Percentiles rank a stretch among this genome's conserved stretches.
phyloP scores from a whole-genome alignment of 1,284 basidiomycete genomes.

The Ganoderma leucocontextum region DNA sequence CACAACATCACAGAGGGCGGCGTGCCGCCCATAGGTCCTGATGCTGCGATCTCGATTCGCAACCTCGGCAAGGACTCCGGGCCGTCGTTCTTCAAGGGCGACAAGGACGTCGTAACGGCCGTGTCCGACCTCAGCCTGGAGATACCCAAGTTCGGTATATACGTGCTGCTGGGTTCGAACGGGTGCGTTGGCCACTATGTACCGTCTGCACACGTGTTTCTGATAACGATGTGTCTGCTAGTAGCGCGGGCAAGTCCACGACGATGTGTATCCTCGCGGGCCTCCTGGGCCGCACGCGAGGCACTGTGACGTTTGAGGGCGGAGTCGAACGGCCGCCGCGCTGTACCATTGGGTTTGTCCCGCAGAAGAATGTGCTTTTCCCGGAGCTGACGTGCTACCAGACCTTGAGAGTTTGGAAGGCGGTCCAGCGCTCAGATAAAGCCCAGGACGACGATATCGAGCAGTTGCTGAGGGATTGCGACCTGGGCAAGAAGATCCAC shows the following conservation, averaged over 20 bases:
- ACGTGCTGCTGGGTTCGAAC: constrained; percentile 78
- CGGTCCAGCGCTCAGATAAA: constrained; percentile 70
- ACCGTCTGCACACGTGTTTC: not conserved
- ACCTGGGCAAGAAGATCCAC: constrained; percentile 72
- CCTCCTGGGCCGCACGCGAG: constrained; percentile 64
- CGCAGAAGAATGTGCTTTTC: constrained; percentile 86
- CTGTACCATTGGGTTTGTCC: constrained; percentile 78
- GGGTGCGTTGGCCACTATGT: constrained; percentile 56
- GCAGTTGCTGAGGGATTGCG: constrained; percentile 73
- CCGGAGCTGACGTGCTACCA: constrained; percentile 79
- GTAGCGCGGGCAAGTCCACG: constrained; percentile 84
- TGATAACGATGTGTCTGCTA: constrained; percentile 40
- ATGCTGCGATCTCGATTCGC: constrained; percentile 65
- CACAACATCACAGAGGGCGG: constrained; percentile 27
- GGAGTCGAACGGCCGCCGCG: constrained; percentile 58
- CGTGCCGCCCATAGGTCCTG: constrained; percentile 44
- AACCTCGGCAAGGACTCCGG: constrained; percentile 67
- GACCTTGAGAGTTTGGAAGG: constrained; percentile 77
- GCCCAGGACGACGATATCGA: constrained; percentile 59
- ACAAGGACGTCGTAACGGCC: constrained; percentile 59
- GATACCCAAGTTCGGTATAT: constrained; percentile 75
- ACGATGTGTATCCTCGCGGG: constrained; percentile 73
- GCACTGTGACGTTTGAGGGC: constrained; percentile 72
- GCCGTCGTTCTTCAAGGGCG: constrained; percentile 49
- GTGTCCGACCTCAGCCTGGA: constrained; percentile 70